Conservation (phyloP, 2,329 filamentous ascomycete species). For the Elsinoe batatas region DNA sequence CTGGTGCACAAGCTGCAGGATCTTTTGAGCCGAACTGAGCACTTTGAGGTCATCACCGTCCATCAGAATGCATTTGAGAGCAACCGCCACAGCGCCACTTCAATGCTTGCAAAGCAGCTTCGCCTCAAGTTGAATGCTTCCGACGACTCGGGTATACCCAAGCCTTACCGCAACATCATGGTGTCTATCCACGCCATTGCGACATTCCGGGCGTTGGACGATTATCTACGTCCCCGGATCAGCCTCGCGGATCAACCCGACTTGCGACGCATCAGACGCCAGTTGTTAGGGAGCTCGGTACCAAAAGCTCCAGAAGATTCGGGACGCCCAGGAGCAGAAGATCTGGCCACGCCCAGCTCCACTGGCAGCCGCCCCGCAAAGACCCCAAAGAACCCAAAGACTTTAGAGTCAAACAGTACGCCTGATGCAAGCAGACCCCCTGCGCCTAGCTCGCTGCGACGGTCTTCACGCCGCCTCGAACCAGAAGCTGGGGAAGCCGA, state of each 20-base stretch:
- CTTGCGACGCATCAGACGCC: slow-evolving; percentile 35
- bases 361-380: neutral
- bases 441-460: slow-evolving; percentile 19
- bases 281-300: neutral
- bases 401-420: slow-evolving; percentile 10
- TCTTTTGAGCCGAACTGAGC: slow-evolving; percentile 87
- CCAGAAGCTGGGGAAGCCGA: slow-evolving; percentile 14
- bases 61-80: slow-evolving; percentile 86
- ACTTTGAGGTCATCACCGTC: slow-evolving; percentile 95
- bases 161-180: slow-evolving; percentile 85
- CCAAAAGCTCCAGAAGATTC: slow-evolving; percentile 52
- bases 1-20: slow-evolving; percentile 93
- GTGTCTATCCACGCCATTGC: slow-evolving; percentile 97
- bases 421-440: slow-evolving; percentile 7
- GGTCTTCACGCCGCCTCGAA: slow-evolving; percentile 25
- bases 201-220: slow-evolving; percentile 92
- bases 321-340: slow-evolving; percentile 32
- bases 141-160: slow-evolving; percentile 81
- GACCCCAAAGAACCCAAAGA: slow-evolving; percentile 2
- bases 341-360: slow-evolving; percentile 14
- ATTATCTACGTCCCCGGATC: slow-evolving; percentile 87
- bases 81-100: slow-evolving; percentile 80
- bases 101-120: slow-evolving; percentile 94
- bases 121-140: slow-evolving; percentile 81
- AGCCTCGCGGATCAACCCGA: slow-evolving; percentile 62